These are phyloP conservation scores for Corylus americana DNA, from an alignment of 306 rosid genomes.

Conservation along the genomic window DNA sequence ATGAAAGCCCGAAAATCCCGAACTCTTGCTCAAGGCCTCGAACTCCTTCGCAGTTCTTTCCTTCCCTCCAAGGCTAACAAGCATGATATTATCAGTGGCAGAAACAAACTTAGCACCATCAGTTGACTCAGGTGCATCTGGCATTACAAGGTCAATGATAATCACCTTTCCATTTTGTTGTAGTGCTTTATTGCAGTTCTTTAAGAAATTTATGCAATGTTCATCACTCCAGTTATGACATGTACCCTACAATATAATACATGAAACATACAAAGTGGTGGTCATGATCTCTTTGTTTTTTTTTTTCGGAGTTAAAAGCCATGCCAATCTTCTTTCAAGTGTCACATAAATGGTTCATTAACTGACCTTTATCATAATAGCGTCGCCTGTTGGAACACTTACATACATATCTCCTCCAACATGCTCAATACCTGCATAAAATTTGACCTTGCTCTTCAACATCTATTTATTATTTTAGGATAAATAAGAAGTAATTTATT, in stretches of 20 bases:
- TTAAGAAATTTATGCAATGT: neutral
- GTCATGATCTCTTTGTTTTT: no score
- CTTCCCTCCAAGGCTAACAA: neutral
- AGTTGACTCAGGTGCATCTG: conserved; percentile 3
- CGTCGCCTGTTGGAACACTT: conserved; percentile 39
- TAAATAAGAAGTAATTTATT: no score
- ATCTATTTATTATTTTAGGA: no score
- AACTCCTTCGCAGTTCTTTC: conserved; percentile 20
- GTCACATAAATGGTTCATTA: neutral
- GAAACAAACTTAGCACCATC: conserved; percentile 4
- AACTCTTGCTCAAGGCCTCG: neutral
- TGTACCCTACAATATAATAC: conserved; percentile 18
- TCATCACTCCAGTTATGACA: conserved; percentile 23
- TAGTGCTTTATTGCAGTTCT: neutral
- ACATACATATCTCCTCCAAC: conserved; percentile 37
- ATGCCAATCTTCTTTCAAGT: neutral
- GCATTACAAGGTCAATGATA: conserved; percentile 4
- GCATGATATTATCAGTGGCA: neutral
- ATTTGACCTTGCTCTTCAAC: neutral
- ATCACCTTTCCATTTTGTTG: conserved; percentile 11
- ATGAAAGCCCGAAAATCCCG: conserved; percentile 12
- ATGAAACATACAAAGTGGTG: no score
- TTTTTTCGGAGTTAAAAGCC: no score
- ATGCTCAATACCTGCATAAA: conserved; percentile 31
- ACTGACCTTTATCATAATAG: conserved; percentile 39